Evolutionary conservation across 331 rosid species (phyloP), one percentile per base, ranked within the genome.

Genomic region (Saraca asoca): DNA sequence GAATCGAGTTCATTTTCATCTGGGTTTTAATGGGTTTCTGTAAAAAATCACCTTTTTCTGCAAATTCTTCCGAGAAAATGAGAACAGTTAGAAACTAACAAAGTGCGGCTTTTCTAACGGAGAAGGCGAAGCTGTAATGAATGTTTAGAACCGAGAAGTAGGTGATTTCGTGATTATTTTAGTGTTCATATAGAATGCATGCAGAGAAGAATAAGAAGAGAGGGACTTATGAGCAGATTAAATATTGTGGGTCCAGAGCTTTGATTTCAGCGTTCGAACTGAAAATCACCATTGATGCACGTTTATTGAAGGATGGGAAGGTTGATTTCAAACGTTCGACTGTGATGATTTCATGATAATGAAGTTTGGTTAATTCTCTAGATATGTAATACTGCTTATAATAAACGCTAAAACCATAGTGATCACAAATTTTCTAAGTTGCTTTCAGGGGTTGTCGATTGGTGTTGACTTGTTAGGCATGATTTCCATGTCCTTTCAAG

Each of bases 221-320:
- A 48, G 52, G 29, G 59, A 18, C 17, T 55, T 50, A 62, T 18
- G 48, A 9, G 11, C 10, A 41, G 50, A 57, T 33, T 64, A 50
- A 35, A 78, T 43, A 20, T 74, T 64, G 64, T 74, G 77, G 83
- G 66, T 69, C 31, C 37, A 9, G 12, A 1, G 3, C 43, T 7
- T 69, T 60, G 6, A 48, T 78, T 63, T 78, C 76, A 15, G 51
- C 55, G 55, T 51, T 39, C 41, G 49, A 59, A 68, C 41, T 55
- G 38, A 62, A 63, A 24, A 55, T 43, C 41, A 13, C 44, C 48
- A 12, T 51, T 35, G 67, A 29, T 45, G 41, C 38, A 53, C 20
- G 62, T 51, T 59, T 70, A n/a, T 16, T 2, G 1, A 5, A 53
- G 17, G 50, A 15, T 6, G 19, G 12, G 18, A 19, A 14, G 42